Conservation (phyloP, 371 early-diverging fungal genomes). For the Mucor racemosus region DNA sequence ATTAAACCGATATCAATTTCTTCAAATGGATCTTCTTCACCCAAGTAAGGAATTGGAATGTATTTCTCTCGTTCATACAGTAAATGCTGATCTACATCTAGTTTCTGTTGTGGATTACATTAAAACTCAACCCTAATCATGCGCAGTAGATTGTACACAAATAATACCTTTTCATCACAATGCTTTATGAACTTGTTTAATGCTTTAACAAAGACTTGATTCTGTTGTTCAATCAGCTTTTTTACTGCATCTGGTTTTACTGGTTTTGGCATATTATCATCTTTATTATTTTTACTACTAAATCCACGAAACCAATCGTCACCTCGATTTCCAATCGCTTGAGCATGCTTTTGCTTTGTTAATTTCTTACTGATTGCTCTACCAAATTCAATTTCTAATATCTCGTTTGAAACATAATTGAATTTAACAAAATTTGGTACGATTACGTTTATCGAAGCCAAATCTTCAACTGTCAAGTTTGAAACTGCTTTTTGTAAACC, state of each 20-base stretch:
- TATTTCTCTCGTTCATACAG: slow-evolving; percentile 10
- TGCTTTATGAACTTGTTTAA: slow-evolving; percentile 23
- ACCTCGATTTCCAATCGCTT: slow-evolving; percentile 23
- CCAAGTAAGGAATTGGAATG: slow-evolving; percentile 17
- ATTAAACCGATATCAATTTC: neutral
- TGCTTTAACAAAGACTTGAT: slow-evolving; percentile 30
- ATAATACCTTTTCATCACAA: slow-evolving; percentile 34
- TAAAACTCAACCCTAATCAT: neutral
- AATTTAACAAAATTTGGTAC: slow-evolving; percentile 40
- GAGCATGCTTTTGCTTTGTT: slow-evolving; percentile 24
- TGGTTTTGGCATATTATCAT: neutral
- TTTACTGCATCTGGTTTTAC: slow-evolving; percentile 39
- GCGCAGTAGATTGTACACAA: neutral
- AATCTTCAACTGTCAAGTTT: slow-evolving; percentile 31
- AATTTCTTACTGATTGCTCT: slow-evolving; percentile 22
- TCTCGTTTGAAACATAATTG: neutral
- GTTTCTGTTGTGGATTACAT: neutral
- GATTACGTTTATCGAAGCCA: slow-evolving; percentile 43
- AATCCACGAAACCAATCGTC: slow-evolving; percentile 19
- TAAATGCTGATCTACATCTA: slow-evolving; percentile 25
- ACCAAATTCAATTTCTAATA: slow-evolving; percentile 38
- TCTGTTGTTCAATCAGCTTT: slow-evolving; percentile 35
- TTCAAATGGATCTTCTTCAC: slow-evolving; percentile 10
- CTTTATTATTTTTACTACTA: neutral
- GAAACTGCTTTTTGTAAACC: slow-evolving; percentile 32